Evolutionary conservation across 2,329 filamentous ascomycete species (phyloP), one percentile per base, ranked within the genome.

Genomic region (Alternaria panax): DNA sequence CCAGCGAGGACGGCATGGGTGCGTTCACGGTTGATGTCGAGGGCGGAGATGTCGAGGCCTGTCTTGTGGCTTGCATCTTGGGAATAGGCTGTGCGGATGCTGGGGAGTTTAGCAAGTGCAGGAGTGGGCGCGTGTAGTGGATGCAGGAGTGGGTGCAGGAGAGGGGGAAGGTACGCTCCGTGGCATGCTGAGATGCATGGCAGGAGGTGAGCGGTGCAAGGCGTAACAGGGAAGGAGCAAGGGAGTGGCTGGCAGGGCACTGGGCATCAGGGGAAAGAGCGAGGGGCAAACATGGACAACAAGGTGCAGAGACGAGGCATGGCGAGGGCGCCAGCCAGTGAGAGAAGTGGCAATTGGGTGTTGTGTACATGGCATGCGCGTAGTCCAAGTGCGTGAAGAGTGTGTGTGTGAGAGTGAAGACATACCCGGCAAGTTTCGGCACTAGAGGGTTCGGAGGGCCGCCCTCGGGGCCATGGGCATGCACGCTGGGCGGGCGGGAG

Each of bases 1-100:
- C 87, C 87, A 41, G 86, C 87, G 65, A 90, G 82, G 54, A 90
- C 81, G 53, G 87, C 87, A 80, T 88, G 87, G 59, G 86, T 88
- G 58, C 84, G 81, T 56, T 84, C 81, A 40, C 87, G 85, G 61
- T 88, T 89, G 75, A 88, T 85, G 74, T 89, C 87, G 52, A 90
- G 79, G 36, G 87, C 85, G 42, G 84, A 79, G 68, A 90, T 88
- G 62, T 87, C 84, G 53, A 89, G 83, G 45, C 87, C 87, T n/a
- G 87, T 89, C 67, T 84, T 85, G 75, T 89, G 86, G 69, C 83
- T 85, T 58, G 86, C 81, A 66, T 86, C 85, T 69, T 85, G 84
- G 41, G 83, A 84, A 57, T 80, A 80, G 58, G 80, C 80, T 43
- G 81, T 79, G 59, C 80, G 83, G 61, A 75, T 67, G 61, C 77